These are phyloP conservation scores for Backusella psychrophila DNA, from an alignment of 192 early-diverging fungal species.

Conservation along the genomic window DNA sequence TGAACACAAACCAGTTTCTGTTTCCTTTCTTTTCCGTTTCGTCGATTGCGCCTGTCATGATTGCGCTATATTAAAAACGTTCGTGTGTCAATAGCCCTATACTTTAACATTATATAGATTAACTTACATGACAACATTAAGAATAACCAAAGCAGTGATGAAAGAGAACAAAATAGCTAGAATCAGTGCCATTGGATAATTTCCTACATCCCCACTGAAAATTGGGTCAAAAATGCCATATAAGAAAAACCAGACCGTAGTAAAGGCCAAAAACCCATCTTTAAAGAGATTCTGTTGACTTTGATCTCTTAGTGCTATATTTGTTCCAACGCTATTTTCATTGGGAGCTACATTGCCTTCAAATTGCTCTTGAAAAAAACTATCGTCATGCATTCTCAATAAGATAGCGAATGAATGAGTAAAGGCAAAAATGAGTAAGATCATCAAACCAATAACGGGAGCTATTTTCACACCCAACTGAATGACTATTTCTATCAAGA, in stretches of 20 bases:
- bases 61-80: neutral
- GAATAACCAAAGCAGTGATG: neutral
- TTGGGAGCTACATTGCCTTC: neutral
- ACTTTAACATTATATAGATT: neutral
- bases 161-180: slow-evolving; percentile 7
- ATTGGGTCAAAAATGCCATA: slow-evolving; percentile 6
- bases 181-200: neutral
- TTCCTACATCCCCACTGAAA: neutral
- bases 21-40: neutral
- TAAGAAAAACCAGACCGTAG: neutral
- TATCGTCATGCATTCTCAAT: neutral
- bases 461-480: neutral
- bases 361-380: neutral
- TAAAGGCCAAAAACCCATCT: neutral
- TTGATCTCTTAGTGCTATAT: neutral
- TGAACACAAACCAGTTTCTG: neutral
- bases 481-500: slow-evolving; percentile 1
- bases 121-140: neutral
- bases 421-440: neutral
- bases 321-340: neutral
- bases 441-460: neutral
- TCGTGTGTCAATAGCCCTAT: neutral
- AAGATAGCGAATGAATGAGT: slow-evolving; percentile 6
- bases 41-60: neutral
- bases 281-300: neutral